Evolutionary conservation across 495 filamentous ascomycete species (phyloP).

Genomic region (Penicillium cosmopolitanum): DNA sequence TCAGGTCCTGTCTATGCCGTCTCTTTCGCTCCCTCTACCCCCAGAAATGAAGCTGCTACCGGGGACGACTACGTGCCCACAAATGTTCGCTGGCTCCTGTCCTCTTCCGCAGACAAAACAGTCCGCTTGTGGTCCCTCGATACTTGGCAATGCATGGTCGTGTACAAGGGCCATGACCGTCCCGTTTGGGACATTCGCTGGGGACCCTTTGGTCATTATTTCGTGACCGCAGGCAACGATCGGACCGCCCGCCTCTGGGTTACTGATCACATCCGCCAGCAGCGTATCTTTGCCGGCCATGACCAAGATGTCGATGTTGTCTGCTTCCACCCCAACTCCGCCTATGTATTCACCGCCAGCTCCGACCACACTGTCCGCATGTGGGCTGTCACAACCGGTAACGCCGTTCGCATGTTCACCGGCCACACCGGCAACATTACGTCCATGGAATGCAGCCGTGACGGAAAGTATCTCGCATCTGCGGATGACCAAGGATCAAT

Average conservation of each 20-base stretch:
- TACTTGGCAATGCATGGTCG: slow-evolving; percentile 82
- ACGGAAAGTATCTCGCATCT: slow-evolving; percentile 84
- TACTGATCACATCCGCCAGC: slow-evolving; percentile 87
- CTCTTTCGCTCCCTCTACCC: slow-evolving; percentile 82
- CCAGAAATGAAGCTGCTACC: slow-evolving; percentile 49
- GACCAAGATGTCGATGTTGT: slow-evolving; percentile 84
- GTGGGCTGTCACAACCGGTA: slow-evolving; percentile 90
- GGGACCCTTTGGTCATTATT: slow-evolving; percentile 96
- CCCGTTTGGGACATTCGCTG: slow-evolving; percentile 87
- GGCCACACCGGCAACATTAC: slow-evolving; percentile 87
- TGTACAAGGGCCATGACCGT: slow-evolving; percentile 88
- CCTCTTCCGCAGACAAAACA: slow-evolving; percentile 82
- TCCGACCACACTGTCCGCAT: slow-evolving; percentile 91
- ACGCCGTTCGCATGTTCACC: slow-evolving; percentile 86
- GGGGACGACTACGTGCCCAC: slow-evolving; percentile 57
- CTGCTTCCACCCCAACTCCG: slow-evolving; percentile 89
- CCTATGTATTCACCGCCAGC: slow-evolving; percentile 89
- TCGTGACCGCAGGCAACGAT: slow-evolving; percentile 82
- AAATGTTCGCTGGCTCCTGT: slow-evolving; percentile 75
- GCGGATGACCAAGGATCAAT: slow-evolving; percentile 86
- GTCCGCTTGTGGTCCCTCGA: slow-evolving; percentile 93
- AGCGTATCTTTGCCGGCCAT: slow-evolving; percentile 88
- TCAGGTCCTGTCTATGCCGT: slow-evolving; percentile 85
- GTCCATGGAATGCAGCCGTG: slow-evolving; percentile 78
- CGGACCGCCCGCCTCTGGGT: slow-evolving; percentile 88